These are phyloP conservation scores for Candida easanensis DNA, from an alignment of 805 yeast genomes.

Conservation along the genomic window DNA sequence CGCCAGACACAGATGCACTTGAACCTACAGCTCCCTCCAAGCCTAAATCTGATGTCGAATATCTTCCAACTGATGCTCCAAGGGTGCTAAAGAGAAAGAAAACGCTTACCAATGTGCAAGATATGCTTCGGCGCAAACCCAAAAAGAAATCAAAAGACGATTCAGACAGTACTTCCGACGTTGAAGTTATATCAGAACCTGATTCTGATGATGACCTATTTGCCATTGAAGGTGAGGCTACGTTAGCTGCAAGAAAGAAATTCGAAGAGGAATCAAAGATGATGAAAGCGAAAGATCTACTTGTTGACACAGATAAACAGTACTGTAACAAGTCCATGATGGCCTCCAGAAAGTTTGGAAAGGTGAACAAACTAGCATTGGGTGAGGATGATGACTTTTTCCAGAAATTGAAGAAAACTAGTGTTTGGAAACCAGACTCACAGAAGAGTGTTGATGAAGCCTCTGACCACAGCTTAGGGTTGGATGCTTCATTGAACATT, in stretches of 20 bases:
- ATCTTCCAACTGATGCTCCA: too few relatives aligned
- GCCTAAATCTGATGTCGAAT: too few relatives aligned
- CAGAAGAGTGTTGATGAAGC: neutral
- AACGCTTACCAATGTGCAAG: too few relatives aligned
- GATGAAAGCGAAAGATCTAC: neutral
- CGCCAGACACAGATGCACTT: too few relatives aligned
- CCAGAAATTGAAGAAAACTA: constrained; percentile 7
- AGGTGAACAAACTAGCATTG: neutral
- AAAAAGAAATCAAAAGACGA: neutral
- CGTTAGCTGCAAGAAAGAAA: constrained; percentile 4
- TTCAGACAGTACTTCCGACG: neutral
- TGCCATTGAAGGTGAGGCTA: constrained; percentile 3
- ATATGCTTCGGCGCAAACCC: too few relatives aligned
- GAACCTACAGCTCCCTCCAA: too few relatives aligned
- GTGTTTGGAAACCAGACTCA: constrained; percentile 14
- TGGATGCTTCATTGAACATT: neutral
- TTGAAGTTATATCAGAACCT: neutral
- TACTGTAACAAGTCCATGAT: too few relatives aligned
- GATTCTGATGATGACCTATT: constrained; percentile 13
- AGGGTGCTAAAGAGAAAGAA: too few relatives aligned
- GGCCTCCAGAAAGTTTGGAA: constrained; percentile 1
- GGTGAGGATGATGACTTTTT: constrained; percentile 12
- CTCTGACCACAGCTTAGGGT: neutral
- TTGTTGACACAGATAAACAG: constrained; percentile 7
- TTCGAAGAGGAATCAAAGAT: neutral